phyloP scores from a whole-genome alignment of 345 rosid species.

The Eucalyptus sideroxylon region DNA sequence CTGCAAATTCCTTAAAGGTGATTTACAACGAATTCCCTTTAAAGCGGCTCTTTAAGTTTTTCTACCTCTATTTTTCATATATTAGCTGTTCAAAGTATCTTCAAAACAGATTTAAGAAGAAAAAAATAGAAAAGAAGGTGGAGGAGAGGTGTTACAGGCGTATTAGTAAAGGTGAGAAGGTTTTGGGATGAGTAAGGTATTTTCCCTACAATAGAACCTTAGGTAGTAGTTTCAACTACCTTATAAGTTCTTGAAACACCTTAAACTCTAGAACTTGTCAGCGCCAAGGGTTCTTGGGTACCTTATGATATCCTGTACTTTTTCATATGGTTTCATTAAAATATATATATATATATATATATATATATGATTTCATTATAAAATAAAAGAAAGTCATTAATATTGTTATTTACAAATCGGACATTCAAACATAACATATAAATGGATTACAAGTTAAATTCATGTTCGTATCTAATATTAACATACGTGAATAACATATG shows the following conservation, averaged over 20 bases:
- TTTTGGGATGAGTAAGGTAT: not conserved
- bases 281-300: not conserved
- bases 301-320: not conserved
- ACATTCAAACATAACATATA: too few species aligned
- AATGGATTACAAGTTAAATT: too few species aligned
- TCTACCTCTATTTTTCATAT: too few species aligned
- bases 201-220: not conserved
- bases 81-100: too few species aligned
- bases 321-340: not conserved
- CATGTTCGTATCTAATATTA: too few species aligned
- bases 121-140: not conserved
- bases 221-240: too few species aligned
- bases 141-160: fast-evolving
- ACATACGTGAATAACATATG: too few species aligned
- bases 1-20: not conserved
- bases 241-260: too few species aligned
- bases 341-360: too few species aligned
- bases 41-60: not conserved
- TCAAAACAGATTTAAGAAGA: not conserved
- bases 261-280: not conserved
- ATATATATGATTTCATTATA: too few species aligned
- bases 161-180: not conserved
- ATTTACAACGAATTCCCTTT: not conserved
- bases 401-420: too few species aligned
- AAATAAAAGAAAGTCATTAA: too few species aligned